A percentile compares a stretch with the other conserved stretches of the same genome.
Evolutionary conservation across 176 grass and related monocot species (phyloP).

Genomic region (Triticum monococcum): DNA sequence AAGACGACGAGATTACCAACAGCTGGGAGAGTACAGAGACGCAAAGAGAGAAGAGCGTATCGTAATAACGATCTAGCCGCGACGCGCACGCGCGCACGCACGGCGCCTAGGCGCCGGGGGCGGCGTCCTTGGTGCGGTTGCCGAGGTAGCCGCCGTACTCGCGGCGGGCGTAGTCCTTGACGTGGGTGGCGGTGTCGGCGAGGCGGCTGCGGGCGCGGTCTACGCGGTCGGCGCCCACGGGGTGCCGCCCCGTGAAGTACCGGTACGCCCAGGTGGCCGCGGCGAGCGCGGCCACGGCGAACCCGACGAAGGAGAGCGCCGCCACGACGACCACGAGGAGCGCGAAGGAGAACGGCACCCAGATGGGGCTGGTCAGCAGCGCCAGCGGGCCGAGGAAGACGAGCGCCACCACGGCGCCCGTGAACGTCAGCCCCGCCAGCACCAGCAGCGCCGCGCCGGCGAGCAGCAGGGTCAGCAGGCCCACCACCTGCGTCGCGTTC

Average conservation of each 20-base stretch:
- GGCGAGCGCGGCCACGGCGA: conserved; percentile 47
- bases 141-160: conserved; percentile 79
- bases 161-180: conserved; percentile 79
- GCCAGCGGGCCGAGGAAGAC: conserved; percentile 69
- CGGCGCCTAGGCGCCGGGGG: conserved; percentile 66
- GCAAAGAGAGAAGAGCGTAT: background rate
- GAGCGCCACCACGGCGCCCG: conserved; percentile 54
- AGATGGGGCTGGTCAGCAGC: conserved; percentile 88
- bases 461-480: conserved; percentile 68
- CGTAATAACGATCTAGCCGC: background rate
- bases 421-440: conserved; percentile 65
- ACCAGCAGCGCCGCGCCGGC: conserved; percentile 62
- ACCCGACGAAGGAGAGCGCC: conserved; percentile 52
- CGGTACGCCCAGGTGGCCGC: conserved; percentile 74
- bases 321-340: conserved; percentile 42
- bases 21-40: background rate
- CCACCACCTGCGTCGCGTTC: conserved; percentile 65
- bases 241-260: conserved; percentile 81
- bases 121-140: conserved; percentile 82
- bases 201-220: conserved; percentile 86
- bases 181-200: conserved; percentile 64
- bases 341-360: conserved; percentile 61
- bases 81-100: background rate
- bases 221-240: conserved; percentile 69
- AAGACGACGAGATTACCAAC: background rate